Base-by-base conservation (phyloP, 2,329 filamentous ascomycete species). In the Trichoderma citrinoviride region DNA sequence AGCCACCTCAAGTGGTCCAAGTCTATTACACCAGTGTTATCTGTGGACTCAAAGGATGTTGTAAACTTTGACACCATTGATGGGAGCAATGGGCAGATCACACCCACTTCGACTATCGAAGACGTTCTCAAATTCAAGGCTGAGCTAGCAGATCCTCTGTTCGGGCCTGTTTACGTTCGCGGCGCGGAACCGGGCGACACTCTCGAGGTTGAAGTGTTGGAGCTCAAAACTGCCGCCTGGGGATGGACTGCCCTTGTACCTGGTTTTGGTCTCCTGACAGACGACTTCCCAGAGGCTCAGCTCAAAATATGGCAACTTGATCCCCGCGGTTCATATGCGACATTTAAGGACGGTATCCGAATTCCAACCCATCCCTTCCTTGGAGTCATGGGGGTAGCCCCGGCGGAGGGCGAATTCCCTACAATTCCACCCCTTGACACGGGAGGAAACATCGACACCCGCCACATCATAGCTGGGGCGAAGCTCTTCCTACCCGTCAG, bases 1-100 rank as follows among this genome's bases (percentile, higher is more conserved):
- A 60, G 44, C 12, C 56, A 60, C 6, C 56, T 60, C 17, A 60
- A 60, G 37, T 60, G 56, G 56, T 60, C 56, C 15, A 60, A 60
- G 19, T 44, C 44, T 19, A 60, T 60, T 12, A 29, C 44, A 17
- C 56, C 56, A 12, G 56, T 60, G 12, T 50, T 60, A 10, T 50
- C 56, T 12, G 56, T 60, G 19, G 56, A 60, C 15, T 60, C 56
- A 19, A 29, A 46, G 5, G 56, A 60, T 5, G n/a, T 49, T 41
- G 56, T 50, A 33, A 60, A 44, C 23, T 60, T 60, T 14, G 56
- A 60, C 12, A 60, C 56, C 7, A 41, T 60, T 21, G 56, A 60
- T 49, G 56, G 56, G 19, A 49, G 56, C 44, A 60, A 60, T 41
- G 56, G 44, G 19, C 56, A 60, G 7, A 49, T 60, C 7, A 50